Percentiles rank a stretch among this genome's conserved stretches.
phyloP scores from a whole-genome alignment of 164 flowering plant species.

The Paratinospora sagittata region DNA sequence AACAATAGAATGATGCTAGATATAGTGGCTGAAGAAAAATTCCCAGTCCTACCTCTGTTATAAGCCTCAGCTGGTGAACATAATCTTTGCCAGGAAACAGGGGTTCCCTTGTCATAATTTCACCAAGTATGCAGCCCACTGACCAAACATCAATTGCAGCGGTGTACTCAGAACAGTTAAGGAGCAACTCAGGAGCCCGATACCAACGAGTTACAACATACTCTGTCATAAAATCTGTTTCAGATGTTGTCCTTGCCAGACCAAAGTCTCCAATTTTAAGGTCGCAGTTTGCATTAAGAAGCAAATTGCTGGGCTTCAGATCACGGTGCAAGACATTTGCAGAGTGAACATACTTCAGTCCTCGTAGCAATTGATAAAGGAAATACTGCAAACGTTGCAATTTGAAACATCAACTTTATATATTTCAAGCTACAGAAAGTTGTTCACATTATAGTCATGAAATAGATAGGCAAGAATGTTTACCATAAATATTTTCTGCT shows the following conservation, averaged over 20 bases:
- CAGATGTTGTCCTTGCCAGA: conserved; percentile 93
- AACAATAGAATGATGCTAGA: neutral
- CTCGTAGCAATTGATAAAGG: conserved; percentile 81
- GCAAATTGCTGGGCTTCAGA: conserved; percentile 89
- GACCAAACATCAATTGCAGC: conserved; percentile 98
- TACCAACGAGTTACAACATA: conserved; percentile 99
- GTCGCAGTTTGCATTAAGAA: conserved; percentile 88
- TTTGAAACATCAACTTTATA: conserved; percentile 8
- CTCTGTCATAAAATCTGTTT: conserved; percentile 98
- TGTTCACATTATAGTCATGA: neutral
- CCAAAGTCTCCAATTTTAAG: conserved; percentile 96
- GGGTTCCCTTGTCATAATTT: conserved; percentile 73
- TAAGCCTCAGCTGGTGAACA: conserved; percentile 82
- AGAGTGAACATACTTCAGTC: conserved; percentile 84
- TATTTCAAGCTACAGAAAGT: conserved; percentile 1
- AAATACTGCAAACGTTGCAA: conserved; percentile 65
- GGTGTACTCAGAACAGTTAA: conserved; percentile 93
- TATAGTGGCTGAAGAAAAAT: neutral
- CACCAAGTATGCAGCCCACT: conserved; percentile 91
- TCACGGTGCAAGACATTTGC: conserved; percentile 94
- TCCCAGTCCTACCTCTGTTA: conserved; percentile 60
- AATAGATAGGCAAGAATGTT: neutral
- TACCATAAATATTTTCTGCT: neutral
- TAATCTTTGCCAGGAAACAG: conserved; percentile 87
- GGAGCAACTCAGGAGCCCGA: conserved; percentile 93